A percentile compares a stretch with the other conserved stretches of the same genome.
phyloP scores from a whole-genome alignment of 257 asterid species.

The Misopates orontium region DNA sequence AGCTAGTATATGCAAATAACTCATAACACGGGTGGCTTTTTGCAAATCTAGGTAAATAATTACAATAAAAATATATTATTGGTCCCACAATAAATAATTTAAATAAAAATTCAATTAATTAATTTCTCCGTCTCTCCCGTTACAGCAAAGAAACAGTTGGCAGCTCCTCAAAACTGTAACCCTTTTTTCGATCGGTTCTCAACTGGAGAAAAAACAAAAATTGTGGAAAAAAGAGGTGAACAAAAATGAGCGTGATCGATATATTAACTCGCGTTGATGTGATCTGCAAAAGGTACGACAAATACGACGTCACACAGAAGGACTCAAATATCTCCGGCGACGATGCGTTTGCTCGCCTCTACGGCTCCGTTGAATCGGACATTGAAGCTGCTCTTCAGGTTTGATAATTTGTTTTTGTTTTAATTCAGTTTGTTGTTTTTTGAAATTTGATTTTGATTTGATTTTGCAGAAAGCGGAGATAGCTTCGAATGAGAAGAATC shows the following conservation, averaged over 20 bases:
- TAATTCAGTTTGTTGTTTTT: neutral
- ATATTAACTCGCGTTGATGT: slow-evolving; percentile 86
- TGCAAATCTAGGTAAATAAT: no score
- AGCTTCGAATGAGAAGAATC: slow-evolving; percentile 69
- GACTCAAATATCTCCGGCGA: slow-evolving; percentile 88
- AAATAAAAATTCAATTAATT: no score
- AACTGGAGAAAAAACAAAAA: neutral
- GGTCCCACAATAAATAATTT: no score
- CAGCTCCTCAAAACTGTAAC: neutral
- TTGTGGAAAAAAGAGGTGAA: neutral
- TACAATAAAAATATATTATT: no score
- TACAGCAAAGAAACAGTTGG: neutral
- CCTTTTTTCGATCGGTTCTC: neutral
- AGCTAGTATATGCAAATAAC: no score
- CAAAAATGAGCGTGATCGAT: slow-evolving; percentile 87
- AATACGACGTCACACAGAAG: slow-evolving; percentile 76
- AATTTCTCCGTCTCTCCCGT: neutral
- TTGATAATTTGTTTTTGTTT: neutral
- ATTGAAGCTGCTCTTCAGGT: slow-evolving; percentile 93
- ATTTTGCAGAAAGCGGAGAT: slow-evolving; percentile 74
- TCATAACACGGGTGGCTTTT: no score
- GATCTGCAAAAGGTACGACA: slow-evolving; percentile 96
- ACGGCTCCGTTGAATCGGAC: slow-evolving; percentile 72
- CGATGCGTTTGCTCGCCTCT: slow-evolving; percentile 93
- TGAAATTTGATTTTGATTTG: slow-evolving; percentile 17